Base-by-base conservation (phyloP, 2,329 filamentous ascomycete species). In the Xylaria hypoxylon region DNA sequence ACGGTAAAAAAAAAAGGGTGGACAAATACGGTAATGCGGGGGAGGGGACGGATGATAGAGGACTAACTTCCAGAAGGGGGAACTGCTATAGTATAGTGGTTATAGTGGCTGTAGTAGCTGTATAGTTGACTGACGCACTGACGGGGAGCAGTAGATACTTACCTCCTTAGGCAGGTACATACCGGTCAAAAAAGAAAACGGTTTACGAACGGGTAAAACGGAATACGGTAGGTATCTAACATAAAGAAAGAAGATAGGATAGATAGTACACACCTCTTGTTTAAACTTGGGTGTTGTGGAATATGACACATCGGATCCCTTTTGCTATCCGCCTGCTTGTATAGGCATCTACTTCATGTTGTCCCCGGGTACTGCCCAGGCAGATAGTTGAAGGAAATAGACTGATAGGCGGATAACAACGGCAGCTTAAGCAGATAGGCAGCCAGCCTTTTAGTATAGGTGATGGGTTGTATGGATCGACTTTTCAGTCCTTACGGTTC, bases 41-140 rank as follows among this genome's bases (percentile, higher is more conserved):
- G 62, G 48, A 60, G 55, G 56, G 42, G 40, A 11, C n/a, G 52
- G 52, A 44, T 42, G 31, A 31, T 5, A 31, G 5, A 31, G 35
- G 60, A 50, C 35, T 57, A 24, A 24, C 24, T 67, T 65, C 65
- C 65, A 58, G 52, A 68, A 68, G 42, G 35, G 42, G 62, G 52
- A 68, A 68, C 28, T 38, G 10, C 35, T 38, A 11, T 15, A 15
- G 11, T 38, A 11, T 15, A 4, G 13, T 11, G n/a, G n/a, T n/a
- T n/a, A n/a, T n/a, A n/a, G n/a, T n/a, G n/a, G n/a, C n/a, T n/a
- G n/a, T n/a, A n/a, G n/a, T n/a, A n/a, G n/a, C n/a, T n/a, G n/a
- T n/a, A n/a, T n/a, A n/a, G n/a, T n/a, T n/a, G n/a, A n/a, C n/a
- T n/a, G n/a, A n/a, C n/a, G n/a, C n/a, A n/a, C n/a, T n/a, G n/a